Base-by-base conservation (phyloP, 148 eudicot species). In the Pouteria glomerata region DNA sequence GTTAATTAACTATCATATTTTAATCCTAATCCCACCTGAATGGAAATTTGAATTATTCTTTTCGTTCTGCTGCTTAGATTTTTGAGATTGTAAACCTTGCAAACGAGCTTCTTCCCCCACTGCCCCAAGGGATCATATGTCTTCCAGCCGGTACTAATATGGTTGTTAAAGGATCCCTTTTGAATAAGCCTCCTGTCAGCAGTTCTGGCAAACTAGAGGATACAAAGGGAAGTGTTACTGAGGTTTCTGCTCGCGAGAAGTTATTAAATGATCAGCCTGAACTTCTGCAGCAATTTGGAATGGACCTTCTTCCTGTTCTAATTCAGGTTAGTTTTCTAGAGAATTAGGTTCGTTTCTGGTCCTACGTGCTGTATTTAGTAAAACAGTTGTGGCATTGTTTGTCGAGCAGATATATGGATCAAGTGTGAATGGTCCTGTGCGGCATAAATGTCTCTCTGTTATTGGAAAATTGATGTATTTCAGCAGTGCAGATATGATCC, bases 81-180 rank as follows among this genome's bases (percentile, higher is more conserved):
- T 92, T 87, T 83, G 99, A 96, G 89, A 90, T 96, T 73, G 89
- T 96, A 86, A 96, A 90, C 84, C 87, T 96, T 66, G 92, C 97
- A 86, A 96, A 96, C 66, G 99, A 96, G 86, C 96, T 96, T 77
- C 99, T 96, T 79, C 99, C 99, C 27, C 89, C 96, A 26, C 83
- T 96, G 64, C 97, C 99, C 2, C 88, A 85, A 82, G 99, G 99
- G 74, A 90, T 77, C 6, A 87, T 96, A 18, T 82, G 94, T 57
- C 94, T 96, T 81, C 99, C 94, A 62, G 76, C 85, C 62, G 84
- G 92, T 74, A 75, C 81, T 53, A 90, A 79, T 74, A 66, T 77
- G 47, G 83, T 88, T 79, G 77, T 79, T 18, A 88, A 85, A 82
- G 94, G 96, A 7, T 82, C 99, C 30, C 72, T 83, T 57, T 37